A percentile compares a stretch with the other conserved stretches of the same genome.
Evolutionary conservation across 169 alveolate genomes (phyloP).

Genomic region (Cystoisospora suis): DNA sequence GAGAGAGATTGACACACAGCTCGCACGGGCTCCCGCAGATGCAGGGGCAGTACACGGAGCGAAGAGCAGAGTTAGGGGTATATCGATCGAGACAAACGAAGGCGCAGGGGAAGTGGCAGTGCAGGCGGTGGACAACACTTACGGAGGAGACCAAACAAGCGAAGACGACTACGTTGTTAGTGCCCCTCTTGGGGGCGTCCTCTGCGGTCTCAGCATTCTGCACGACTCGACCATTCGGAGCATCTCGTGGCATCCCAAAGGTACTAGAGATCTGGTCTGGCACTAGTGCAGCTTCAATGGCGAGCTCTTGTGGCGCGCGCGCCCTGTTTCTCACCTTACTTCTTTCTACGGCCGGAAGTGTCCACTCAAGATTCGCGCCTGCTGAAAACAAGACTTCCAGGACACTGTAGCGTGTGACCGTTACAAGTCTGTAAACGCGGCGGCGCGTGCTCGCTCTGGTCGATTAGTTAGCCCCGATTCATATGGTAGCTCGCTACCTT

Average conservation of each 20-base stretch:
- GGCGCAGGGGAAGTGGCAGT: neutral
- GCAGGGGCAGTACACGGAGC: neutral
- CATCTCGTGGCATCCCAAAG: slow-evolving; percentile 52
- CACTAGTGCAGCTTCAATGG: neutral
- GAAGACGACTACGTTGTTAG: neutral
- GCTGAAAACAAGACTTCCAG: too few relatives aligned
- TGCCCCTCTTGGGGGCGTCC: slow-evolving; percentile 37
- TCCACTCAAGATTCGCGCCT: too few relatives aligned
- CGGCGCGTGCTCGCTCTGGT: too few relatives aligned
- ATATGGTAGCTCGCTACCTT: too few relatives aligned
- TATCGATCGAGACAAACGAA: neutral
- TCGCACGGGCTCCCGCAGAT: neutral
- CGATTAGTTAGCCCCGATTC: too few relatives aligned
- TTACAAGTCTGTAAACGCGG: too few relatives aligned
- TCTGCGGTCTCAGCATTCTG: slow-evolving; percentile 40
- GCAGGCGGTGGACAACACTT: neutral
- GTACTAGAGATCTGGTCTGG: neutral
- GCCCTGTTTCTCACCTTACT: neutral
- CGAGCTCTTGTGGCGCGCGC: neutral
- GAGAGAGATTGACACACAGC: neutral
- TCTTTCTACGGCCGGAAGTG: too few relatives aligned
- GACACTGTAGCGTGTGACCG: too few relatives aligned
- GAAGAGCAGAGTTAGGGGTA: neutral
- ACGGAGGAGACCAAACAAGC: neutral
- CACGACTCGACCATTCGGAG: slow-evolving; percentile 54